Conservation (phyloP, 2,329 filamentous ascomycete species). For the Rugonectria rugulosa region DNA sequence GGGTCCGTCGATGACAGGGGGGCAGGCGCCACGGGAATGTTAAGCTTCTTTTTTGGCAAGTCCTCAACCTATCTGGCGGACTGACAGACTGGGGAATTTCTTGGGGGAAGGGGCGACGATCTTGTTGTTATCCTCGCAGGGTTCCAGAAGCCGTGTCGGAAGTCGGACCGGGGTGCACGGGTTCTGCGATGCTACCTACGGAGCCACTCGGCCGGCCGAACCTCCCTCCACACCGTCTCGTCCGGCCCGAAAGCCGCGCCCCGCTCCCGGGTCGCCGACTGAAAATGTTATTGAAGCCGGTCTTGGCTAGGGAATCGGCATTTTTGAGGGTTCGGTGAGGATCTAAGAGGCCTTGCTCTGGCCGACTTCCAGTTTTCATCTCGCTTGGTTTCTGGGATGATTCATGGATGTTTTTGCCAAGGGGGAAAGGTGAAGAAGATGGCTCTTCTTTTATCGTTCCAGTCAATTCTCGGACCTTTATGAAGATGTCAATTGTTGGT, state of each 20-base stretch:
- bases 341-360: not conserved
- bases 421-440: not conserved
- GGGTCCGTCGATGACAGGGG: not conserved
- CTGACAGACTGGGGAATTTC: not conserved
- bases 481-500: no score
- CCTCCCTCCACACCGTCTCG: slow-evolving; percentile 4
- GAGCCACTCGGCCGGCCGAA: slow-evolving; percentile 16
- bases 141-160: slow-evolving; percentile 16
- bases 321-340: no score
- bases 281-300: not conserved
- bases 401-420: not conserved
- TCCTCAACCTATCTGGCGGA: not conserved
- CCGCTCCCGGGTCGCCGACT: slow-evolving; percentile 20
- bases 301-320: slow-evolving; percentile 17
- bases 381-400: no score
- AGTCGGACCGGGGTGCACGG: slow-evolving; percentile 4
- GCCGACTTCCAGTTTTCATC: not conserved
- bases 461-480: not conserved
- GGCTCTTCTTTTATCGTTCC: no score
- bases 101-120: not conserved
- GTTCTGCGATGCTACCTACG: slow-evolving; percentile 2
- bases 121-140: not conserved
- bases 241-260: slow-evolving; percentile 33
- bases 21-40: not conserved
- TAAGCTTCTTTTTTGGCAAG: slow-evolving; percentile 5